Conservation (phyloP, 2,329 filamentous ascomycete species). For the Didymella pomorum region DNA sequence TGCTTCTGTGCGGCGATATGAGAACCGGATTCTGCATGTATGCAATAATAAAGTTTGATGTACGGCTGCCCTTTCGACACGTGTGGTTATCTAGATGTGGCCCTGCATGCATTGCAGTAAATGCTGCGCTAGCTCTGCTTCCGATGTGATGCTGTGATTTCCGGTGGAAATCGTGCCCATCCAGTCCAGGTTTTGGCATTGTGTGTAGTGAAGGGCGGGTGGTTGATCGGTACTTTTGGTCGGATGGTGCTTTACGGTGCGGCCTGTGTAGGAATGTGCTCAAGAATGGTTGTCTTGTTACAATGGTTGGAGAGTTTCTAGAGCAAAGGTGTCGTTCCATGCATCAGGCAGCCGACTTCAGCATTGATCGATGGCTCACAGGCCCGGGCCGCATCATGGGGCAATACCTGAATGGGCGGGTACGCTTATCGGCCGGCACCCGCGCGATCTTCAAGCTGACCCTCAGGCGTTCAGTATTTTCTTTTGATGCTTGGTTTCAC, state of each 20-base stretch:
- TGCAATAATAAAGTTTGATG: neutral
- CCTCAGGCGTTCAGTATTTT: constrained; percentile 9
- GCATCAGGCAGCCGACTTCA: neutral
- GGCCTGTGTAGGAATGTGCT: too few relatives aligned
- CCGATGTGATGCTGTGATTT: constrained; percentile 1
- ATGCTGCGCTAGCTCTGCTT: constrained; percentile 3
- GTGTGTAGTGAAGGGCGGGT: neutral
- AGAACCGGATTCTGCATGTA: neutral
- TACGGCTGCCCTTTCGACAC: neutral
- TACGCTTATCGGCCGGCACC: neutral
- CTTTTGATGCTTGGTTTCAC: constrained; percentile 20
- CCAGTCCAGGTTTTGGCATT: neutral
- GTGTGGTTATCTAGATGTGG: neutral
- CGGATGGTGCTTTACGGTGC: neutral
- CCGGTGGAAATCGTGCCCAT: neutral
- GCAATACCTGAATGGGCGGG: too few relatives aligned
- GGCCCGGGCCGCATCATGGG: neutral
- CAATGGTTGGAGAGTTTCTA: neutral
- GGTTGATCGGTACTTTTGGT: neutral
- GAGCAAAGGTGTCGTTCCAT: neutral
- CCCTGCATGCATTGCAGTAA: neutral
- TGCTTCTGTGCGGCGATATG: neutral
- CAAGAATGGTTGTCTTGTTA: too few relatives aligned
- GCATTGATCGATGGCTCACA: neutral
- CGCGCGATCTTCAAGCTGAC: neutral